Percentiles rank a stretch among this genome's conserved stretches.
Conservation (phyloP, 192 early-diverging fungal genomes). For the Mortierella antarctica region DNA sequence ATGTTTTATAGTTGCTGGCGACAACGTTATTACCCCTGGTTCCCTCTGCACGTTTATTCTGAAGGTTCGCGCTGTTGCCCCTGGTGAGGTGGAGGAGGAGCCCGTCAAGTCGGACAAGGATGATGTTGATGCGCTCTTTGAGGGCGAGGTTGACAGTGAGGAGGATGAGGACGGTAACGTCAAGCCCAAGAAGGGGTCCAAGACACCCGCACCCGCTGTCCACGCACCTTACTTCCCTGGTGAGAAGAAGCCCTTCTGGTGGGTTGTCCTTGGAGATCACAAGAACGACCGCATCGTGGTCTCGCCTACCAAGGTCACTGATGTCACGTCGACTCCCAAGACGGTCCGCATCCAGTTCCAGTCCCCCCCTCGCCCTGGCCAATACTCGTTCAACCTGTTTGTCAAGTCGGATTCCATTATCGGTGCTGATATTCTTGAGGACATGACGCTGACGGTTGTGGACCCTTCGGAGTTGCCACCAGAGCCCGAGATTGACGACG, state of each 20-base stretch:
- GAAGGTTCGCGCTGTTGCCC: conserved; percentile 56
- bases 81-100: conserved; percentile 44
- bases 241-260: conserved; percentile 89
- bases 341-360: conserved; percentile 91
- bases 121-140: conserved; percentile 38
- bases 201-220: conserved; percentile 51
- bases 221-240: conserved; percentile 78
- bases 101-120: conserved; percentile 31
- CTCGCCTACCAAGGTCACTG: conserved; percentile 79
- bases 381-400: conserved; percentile 82
- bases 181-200: conserved; percentile 51
- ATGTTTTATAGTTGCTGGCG: conserved; percentile 66
- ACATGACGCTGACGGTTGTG: conserved; percentile 81
- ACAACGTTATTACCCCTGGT: conserved; percentile 81
- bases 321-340: conserved; percentile 70
- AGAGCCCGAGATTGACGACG: conserved; percentile 86
- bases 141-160: conserved; percentile 49
- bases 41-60: conserved; percentile 81
- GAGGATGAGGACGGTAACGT: conserved; percentile 61
- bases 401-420: conserved; percentile 91
- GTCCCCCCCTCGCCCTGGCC: conserved; percentile 87
- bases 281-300: conserved; percentile 87
- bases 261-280: conserved; percentile 89
- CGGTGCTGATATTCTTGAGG: conserved; percentile 84
- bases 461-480: conserved; percentile 77